phyloP scores from a whole-genome alignment of 345 rosid genomes.

The Balakata baccata region DNA sequence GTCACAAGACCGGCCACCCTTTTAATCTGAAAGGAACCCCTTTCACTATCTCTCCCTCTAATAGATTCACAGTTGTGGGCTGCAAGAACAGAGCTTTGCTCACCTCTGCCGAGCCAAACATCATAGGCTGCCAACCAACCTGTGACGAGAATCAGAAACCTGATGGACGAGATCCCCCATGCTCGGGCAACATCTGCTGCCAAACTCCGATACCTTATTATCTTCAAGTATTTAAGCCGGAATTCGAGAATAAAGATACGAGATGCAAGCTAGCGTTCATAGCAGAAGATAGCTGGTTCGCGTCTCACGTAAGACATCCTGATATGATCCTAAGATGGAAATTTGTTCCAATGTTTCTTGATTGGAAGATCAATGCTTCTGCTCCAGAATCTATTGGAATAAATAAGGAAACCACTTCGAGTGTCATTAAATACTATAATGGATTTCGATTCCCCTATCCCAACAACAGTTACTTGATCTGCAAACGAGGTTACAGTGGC shows the following conservation, averaged over 20 bases:
- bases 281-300: background rate
- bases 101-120: background rate
- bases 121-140: slow-evolving; percentile 7
- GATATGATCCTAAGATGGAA: background rate
- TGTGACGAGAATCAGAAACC: background rate
- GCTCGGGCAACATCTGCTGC: slow-evolving; percentile 2
- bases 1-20: background rate
- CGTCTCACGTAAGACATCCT: background rate
- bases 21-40: background rate
- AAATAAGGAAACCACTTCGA: background rate
- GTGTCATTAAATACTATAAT: background rate
- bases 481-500: background rate
- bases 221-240: background rate
- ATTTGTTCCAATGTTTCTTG: background rate
- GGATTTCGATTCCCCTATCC: background rate
- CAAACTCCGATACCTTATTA: background rate
- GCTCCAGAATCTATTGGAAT: background rate
- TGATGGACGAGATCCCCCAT: background rate
- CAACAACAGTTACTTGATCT: background rate
- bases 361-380: slow-evolving; percentile 1
- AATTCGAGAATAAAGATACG: background rate
- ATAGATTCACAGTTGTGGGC: slow-evolving; percentile 6
- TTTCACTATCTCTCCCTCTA: background rate
- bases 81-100: slow-evolving; percentile 5
- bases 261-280: background rate